Conservation (phyloP, 1,139 yeast genomes). For the Yamadazyma taylorii region DNA sequence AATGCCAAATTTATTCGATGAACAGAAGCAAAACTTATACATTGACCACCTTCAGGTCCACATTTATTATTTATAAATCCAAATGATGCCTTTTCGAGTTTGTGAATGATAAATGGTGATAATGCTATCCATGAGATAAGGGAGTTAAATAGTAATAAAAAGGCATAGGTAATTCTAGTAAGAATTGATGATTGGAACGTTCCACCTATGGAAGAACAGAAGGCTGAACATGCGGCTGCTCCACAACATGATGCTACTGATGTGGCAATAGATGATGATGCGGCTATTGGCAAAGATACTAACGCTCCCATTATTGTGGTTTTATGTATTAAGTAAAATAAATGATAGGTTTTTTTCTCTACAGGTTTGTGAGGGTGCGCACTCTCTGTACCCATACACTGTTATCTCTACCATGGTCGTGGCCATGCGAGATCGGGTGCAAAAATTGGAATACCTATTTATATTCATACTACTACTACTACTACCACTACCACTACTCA, state of each 20-base stretch:
- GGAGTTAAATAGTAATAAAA: slow-evolving; percentile 73
- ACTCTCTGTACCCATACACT: too few species aligned
- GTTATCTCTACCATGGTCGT: too few species aligned
- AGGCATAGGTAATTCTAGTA: slow-evolving; percentile 79
- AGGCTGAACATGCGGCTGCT: slow-evolving; percentile 76
- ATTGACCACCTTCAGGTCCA: slow-evolving; percentile 80
- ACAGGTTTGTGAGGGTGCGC: too few species aligned
- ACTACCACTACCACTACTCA: slow-evolving; percentile 21
- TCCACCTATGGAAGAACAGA: slow-evolving; percentile 61
- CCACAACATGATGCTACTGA: slow-evolving; percentile 82
- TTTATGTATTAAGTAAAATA: too few species aligned
- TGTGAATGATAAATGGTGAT: slow-evolving; percentile 74
- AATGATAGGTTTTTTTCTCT: too few species aligned
- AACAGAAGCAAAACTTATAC: slow-evolving; percentile 91
- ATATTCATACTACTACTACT: too few species aligned
- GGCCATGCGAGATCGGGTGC: too few species aligned
- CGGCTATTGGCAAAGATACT: slow-evolving; percentile 69
- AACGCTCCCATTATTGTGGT: slow-evolving; percentile 73
- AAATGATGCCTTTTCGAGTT: slow-evolving; percentile 72
- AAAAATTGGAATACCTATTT: too few species aligned
- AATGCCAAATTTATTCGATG: slow-evolving; percentile 88
- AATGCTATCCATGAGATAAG: slow-evolving; percentile 88
- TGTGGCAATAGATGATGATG: slow-evolving; percentile 42
- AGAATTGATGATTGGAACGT: slow-evolving; percentile 64
- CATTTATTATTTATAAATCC: slow-evolving; percentile 61